phyloP scores from a whole-genome alignment of 345 rosid species.

The Aurinia saxatilis region DNA sequence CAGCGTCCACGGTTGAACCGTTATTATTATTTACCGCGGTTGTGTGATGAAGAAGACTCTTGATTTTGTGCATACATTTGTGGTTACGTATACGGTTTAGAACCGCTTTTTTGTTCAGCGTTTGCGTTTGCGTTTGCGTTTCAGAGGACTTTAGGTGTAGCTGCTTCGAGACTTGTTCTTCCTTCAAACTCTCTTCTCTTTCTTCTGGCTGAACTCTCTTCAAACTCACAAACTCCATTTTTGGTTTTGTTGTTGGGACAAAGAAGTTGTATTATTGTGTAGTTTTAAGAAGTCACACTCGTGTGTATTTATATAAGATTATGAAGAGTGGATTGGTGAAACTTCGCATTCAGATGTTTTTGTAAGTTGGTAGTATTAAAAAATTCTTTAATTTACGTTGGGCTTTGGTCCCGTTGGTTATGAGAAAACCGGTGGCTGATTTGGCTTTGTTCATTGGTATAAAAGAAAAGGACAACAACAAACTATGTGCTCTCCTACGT shows the following conservation, averaged over 20 bases:
- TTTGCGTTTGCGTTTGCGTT: constrained; percentile 20
- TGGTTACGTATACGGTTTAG: constrained; percentile 29
- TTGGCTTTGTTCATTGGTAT: constrained; percentile 5
- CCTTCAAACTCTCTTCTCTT: constrained; percentile 20
- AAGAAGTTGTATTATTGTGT: constrained; percentile 2
- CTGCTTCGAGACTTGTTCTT: constrained; percentile 23
- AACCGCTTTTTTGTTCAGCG: constrained; percentile 27
- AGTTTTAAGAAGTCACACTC: background rate
- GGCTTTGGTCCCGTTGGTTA: constrained; percentile 22
- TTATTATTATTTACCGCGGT: constrained; percentile 5
- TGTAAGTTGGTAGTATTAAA: background rate
- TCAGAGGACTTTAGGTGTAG: constrained; percentile 25
- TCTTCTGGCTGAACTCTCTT: background rate
- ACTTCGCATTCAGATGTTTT: constrained; percentile 2
- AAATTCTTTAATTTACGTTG: background rate
- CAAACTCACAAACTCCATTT: constrained; percentile 16
- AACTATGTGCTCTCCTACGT: constrained; percentile 25
- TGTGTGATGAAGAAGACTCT: constrained; percentile 18
- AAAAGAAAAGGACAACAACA: background rate
- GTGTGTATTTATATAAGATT: constrained; percentile 14
- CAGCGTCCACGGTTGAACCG: constrained; percentile 19
- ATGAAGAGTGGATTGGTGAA: constrained; percentile 12
- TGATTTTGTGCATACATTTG: constrained; percentile 30
- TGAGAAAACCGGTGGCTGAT: constrained; percentile 27
- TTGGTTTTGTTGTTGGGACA: background rate